Percentiles rank a stretch among this genome's conserved stretches.
Conservation (phyloP, 495 filamentous ascomycete genomes). For the Penicillium flavigenum region DNA sequence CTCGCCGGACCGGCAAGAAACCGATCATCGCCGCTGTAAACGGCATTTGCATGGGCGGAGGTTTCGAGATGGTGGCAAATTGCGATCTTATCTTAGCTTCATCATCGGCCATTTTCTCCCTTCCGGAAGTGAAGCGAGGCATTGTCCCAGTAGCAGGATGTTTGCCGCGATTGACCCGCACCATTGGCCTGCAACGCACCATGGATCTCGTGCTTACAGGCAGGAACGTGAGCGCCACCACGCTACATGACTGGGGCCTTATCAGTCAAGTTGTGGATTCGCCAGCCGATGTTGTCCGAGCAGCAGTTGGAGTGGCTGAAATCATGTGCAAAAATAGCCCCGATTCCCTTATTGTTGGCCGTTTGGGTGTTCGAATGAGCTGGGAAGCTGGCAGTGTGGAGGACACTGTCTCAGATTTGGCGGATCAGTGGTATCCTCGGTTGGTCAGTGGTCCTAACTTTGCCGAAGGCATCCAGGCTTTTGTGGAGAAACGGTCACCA, state of each 20-base stretch:
- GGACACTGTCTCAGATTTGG: slow-evolving; percentile 57
- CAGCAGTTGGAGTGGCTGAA: slow-evolving; percentile 21
- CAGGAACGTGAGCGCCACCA: slow-evolving; percentile 52
- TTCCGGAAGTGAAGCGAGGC: slow-evolving; percentile 70
- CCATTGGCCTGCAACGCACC: slow-evolving; percentile 65
- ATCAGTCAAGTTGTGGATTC: slow-evolving; percentile 41
- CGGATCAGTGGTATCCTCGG: slow-evolving; percentile 56
- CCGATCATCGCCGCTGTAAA: slow-evolving; percentile 76
- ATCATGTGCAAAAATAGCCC: slow-evolving; percentile 56
- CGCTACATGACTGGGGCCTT: slow-evolving; percentile 66
- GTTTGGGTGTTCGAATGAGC: slow-evolving; percentile 63
- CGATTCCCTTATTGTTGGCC: slow-evolving; percentile 65
- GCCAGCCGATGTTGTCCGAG: slow-evolving; percentile 30
- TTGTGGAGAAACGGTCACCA: slow-evolving; percentile 75
- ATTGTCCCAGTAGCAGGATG: slow-evolving; percentile 70
- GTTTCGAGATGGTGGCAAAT: slow-evolving; percentile 70
- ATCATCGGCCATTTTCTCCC: slow-evolving; percentile 52
- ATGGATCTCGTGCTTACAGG: slow-evolving; percentile 71
- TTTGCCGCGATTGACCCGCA: slow-evolving; percentile 69
- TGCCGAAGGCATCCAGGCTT: slow-evolving; percentile 72
- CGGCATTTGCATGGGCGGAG: slow-evolving; percentile 73
- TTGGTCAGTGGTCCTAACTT: slow-evolving; percentile 72
- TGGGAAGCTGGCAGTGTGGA: slow-evolving; percentile 68
- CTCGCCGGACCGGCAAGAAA: slow-evolving; percentile 48
- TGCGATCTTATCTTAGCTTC: slow-evolving; percentile 67